Evolutionary conservation across 2,329 filamentous ascomycete genomes (phyloP), one percentile per base, ranked within the genome.

Genomic region (Stylonectria norvegica): DNA sequence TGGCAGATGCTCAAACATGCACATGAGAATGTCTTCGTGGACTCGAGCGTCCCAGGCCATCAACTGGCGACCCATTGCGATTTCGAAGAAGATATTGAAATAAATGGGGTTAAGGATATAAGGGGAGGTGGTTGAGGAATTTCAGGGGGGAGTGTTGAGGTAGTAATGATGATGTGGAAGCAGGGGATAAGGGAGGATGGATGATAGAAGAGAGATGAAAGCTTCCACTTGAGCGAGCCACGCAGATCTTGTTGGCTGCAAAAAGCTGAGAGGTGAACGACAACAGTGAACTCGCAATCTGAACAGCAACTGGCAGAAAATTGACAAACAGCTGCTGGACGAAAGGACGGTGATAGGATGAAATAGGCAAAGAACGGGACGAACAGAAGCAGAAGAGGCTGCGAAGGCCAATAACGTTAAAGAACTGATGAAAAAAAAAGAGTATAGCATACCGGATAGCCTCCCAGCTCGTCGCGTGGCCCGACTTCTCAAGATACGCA

Each of bases 21-120:
- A 64, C 5, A 67, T 40, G 23, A 76, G 60, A 29, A 76, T 66
- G 28, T 70, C 68, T 42, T 69, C 57, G 32, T 75, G 70, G 14
- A 66, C 61, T 7, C 59, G 56, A 5, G 62, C 52, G 19, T 64
- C 64, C 71, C 72, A 76, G 22, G 57, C 62, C 49, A 64, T 66
- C 12, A 52, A 43, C 40, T 59, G 52, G 23, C 60, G 57, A n/a
- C 47, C 42, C 62, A 64, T 65, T 17, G 10, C 31, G 29, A 25
- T 15, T 15, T 35, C 4, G 17, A n/a, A 27, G 12, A 16, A n/a
- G n/a, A 12, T 15, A 15, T 20, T 10, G 6, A 8, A 5, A 15
- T 4, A 20, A 30, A 19, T 15, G 7, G n/a, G 11, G 34, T 3
- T 30, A 17, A n/a, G 5, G 36, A 38, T 14, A 29, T 34, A 28